Conservation (phyloP, 2,329 filamentous ascomycete species). For the Penicillium sp. region DNA sequence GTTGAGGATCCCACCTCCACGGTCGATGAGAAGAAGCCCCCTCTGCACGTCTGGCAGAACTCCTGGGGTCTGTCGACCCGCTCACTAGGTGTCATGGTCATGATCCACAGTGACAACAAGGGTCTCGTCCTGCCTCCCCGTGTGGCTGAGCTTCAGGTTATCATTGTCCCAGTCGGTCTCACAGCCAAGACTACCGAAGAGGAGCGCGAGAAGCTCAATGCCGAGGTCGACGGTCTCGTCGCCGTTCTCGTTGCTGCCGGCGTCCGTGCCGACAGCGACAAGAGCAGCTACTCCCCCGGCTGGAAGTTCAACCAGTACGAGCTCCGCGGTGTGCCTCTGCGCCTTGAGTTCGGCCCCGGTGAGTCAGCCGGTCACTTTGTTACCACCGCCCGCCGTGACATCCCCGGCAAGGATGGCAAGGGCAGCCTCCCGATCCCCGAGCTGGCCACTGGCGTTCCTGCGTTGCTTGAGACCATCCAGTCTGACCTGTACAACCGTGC, state of each 20-base stretch:
- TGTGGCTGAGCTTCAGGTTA: conserved; percentile 73
- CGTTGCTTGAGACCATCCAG: conserved; percentile 83
- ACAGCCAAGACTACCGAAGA: conserved; percentile 78
- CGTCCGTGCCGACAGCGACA: conserved; percentile 71
- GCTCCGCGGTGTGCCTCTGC: conserved; percentile 84
- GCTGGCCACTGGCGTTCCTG: conserved; percentile 63
- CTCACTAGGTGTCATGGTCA: conserved; percentile 96
- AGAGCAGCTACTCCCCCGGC: conserved; percentile 79
- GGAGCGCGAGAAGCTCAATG: conserved; percentile 65
- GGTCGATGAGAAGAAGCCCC: conserved; percentile 63
- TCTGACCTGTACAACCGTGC: conserved; percentile 69
- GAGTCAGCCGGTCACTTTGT: conserved; percentile 79
- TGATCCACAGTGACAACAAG: conserved; percentile 94
- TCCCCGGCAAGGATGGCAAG: conserved; percentile 58
- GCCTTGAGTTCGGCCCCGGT: conserved; percentile 91
- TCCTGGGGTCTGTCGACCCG: conserved; percentile 97
- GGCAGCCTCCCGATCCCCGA: conserved; percentile 66
- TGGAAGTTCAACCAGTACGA: conserved; percentile 99
- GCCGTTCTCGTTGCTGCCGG: conserved; percentile 61
- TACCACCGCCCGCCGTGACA: conserved; percentile 77
- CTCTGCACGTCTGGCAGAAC: conserved; percentile 93
- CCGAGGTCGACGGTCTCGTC: conserved; percentile 64
- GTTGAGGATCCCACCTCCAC: conserved; percentile 76
- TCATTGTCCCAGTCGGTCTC: conserved; percentile 86
- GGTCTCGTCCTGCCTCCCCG: conserved; percentile 87